Percentiles rank a stretch among this genome's conserved stretches.
These are phyloP conservation scores for Dissophora globulifera DNA, from an alignment of 192 early-diverging fungal species.

Conservation along the genomic window DNA sequence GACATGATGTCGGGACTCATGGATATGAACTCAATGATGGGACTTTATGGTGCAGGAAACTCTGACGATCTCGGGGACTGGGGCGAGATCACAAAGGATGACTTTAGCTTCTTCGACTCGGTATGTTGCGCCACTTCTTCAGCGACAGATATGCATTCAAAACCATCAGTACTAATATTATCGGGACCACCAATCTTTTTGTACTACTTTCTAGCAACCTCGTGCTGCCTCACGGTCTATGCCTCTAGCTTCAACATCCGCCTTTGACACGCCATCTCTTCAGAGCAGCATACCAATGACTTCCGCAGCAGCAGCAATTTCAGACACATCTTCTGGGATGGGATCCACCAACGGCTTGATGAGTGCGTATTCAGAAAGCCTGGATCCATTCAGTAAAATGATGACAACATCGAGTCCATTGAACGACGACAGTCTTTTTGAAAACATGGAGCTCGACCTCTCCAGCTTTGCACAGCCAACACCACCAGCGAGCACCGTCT, in stretches of 20 bases:
- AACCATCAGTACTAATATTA: too few species aligned
- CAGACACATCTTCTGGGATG: conserved; percentile 2
- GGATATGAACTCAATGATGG: conserved; percentile 36
- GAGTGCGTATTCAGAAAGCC: conserved; percentile 9
- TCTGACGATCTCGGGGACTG: conserved; percentile 43
- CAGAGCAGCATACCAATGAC: conserved; percentile 51
- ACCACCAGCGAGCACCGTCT: conserved; percentile 14
- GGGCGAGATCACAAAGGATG: conserved; percentile 44
- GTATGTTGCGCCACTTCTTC: too few species aligned
- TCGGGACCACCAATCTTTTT: too few species aligned
- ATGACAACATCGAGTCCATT: conserved; percentile 22
- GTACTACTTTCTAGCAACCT: conserved; percentile 26
- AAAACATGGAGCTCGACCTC: conserved; percentile 37
- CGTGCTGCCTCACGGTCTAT: conserved; percentile 5
- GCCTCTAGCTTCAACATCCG: conserved; percentile 1
- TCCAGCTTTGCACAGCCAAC: conserved; percentile 19
- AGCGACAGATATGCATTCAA: too few species aligned
- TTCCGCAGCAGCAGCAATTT: not conserved
- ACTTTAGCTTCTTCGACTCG: conserved; percentile 51
- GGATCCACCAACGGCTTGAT: conserved; percentile 11
- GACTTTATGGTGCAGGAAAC: conserved; percentile 29
- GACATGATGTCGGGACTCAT: conserved; percentile 36
- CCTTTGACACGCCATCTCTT: conserved; percentile 10
- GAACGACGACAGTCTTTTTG: conserved; percentile 38
- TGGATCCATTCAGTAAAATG: conserved; percentile 5